Evolutionary conservation across 2,329 filamentous ascomycete species (phyloP).

Genomic region (Myriosclerotinia scirpicola): DNA sequence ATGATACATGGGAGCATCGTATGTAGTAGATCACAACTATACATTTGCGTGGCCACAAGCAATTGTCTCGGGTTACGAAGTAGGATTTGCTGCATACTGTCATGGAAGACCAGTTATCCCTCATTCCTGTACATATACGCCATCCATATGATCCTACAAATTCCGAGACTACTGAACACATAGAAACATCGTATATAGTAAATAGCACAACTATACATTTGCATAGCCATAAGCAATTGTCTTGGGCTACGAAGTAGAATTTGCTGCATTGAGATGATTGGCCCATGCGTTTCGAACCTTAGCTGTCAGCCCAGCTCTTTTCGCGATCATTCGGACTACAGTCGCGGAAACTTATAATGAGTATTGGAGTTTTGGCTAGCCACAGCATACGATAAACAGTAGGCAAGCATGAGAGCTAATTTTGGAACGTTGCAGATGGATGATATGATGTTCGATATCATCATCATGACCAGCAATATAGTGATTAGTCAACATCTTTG

Average conservation of each 20-base stretch:
- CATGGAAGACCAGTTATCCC: not conserved
- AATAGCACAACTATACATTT: constrained; percentile 35
- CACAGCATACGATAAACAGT: constrained; percentile 7
- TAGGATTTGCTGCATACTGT: not conserved
- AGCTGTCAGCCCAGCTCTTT: not conserved
- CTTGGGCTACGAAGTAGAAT: not conserved
- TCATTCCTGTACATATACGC: constrained; percentile 1
- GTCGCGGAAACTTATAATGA: not conserved
- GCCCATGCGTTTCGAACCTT: not conserved
- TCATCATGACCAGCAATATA: constrained; percentile 1
- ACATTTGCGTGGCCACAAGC: not conserved
- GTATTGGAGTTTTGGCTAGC: not conserved
- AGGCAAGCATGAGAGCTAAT: not conserved
- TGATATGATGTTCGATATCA: constrained; percentile 2
- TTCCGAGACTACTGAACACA: constrained; percentile 39
- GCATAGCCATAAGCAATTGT: not conserved
- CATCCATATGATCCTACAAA: constrained; percentile 17
- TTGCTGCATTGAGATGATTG: not conserved
- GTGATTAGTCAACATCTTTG: not conserved
- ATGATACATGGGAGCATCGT: constrained; percentile 42
- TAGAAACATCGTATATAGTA: constrained; percentile 41
- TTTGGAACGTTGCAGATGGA: constrained; percentile 13
- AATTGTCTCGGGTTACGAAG: not conserved
- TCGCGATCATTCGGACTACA: not conserved
- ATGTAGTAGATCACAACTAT: constrained; percentile 40